Evolutionary conservation across 495 filamentous ascomycete genomes (phyloP).

Genomic region (Evansstolkia leycettana): DNA sequence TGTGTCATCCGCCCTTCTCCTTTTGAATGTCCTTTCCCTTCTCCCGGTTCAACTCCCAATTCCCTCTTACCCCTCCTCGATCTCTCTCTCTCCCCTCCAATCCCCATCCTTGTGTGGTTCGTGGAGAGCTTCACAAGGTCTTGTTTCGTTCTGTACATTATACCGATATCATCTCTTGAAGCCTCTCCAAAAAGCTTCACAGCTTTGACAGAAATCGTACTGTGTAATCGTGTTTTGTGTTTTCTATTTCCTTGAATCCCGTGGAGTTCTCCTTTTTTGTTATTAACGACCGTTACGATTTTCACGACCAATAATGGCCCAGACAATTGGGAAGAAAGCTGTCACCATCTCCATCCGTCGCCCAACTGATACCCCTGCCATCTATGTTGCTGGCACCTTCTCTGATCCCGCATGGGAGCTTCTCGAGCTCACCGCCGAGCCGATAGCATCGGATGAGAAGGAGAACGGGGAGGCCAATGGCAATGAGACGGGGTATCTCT

Average conservation of each 20-base stretch:
- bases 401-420: conserved; percentile 51
- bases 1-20: conserved; percentile 4
- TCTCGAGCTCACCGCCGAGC: conserved; percentile 42
- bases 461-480: conserved; percentile 23
- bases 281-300: conserved; percentile 18
- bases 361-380: conserved; percentile 42
- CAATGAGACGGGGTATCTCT: conserved; percentile 13
- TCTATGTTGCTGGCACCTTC: conserved; percentile 56
- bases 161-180: conserved; percentile 1
- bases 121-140: background rate
- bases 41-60: background rate
- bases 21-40: conserved; percentile 4
- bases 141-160: conserved; percentile 8
- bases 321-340: conserved; percentile 1
- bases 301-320: conserved; percentile 13
- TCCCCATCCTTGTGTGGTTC: conserved; percentile 1
- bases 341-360: conserved; percentile 47
- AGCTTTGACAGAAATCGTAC: background rate
- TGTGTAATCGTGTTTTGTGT: conserved; percentile 3
- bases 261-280: background rate
- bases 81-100: too few relatives aligned
- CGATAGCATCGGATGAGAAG: conserved; percentile 34
- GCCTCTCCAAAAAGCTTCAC: background rate
- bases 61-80: conserved; percentile 1
- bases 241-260: conserved; percentile 3